Base-by-base conservation (phyloP, 2,329 filamentous ascomycete genomes). In the Ophiostoma angusticollis region DNA sequence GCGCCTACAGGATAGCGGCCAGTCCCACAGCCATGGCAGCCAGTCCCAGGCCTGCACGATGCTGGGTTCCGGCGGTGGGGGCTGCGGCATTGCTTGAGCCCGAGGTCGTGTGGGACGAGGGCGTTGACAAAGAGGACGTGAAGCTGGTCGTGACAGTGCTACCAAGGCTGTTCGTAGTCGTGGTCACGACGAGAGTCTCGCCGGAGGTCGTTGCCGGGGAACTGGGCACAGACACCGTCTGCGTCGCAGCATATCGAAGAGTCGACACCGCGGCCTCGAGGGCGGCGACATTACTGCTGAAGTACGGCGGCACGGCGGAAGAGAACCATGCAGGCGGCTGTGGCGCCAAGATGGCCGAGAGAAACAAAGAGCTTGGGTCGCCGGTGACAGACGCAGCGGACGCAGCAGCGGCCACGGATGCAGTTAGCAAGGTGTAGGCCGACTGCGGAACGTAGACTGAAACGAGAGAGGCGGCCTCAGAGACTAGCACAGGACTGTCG, bases 361-460 rank as follows among this genome's bases (percentile, higher is more conserved):
- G 25, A 34, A 49, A 43, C 9, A 57, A 47, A 14, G 44, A 46
- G 21, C 49, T 52, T 8, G 55, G 51, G 6, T 54, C 43, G n/a
- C 44, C 43, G 18, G 52, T 53, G 16, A 50, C 46, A 7, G 45
- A 45, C n/a, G 53, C 53, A 6, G 41, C 43, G 1, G 45, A 32
- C 1, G 45, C 45, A 6, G 45, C 45, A 1, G 37, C 28, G 4
- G 46, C 54, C 46, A 40, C 49, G 39, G 43, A 49, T 27, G 52
- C 49, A 11, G 47, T 47, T 9, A 53, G 34, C 31, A 44, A 42
- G 25, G 43, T 35, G 36, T 52, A 50, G 27, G 47, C 47, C 2
- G 48, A 41, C 6, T 49, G 18, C 3, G 56, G 55, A 22, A 58
- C 50, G 44, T 58, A 58, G 8, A 46, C 36, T 8, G 51, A 50